phyloP scores from a whole-genome alignment of 768 basidiomycete genomes.

The Hypholoma sublateritium region DNA sequence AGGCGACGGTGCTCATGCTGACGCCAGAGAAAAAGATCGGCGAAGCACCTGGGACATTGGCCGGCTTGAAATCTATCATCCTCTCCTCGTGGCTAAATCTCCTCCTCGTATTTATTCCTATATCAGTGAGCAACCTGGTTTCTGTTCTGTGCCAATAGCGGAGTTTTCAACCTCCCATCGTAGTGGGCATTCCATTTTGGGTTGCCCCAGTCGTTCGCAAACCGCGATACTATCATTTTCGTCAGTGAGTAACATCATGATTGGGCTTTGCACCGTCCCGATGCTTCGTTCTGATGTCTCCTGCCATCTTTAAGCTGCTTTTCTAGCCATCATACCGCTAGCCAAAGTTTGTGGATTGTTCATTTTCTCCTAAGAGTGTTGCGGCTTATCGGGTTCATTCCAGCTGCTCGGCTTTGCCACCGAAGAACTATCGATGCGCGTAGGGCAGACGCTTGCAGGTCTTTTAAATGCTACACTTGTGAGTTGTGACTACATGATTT shows the following conservation, averaged over 20 bases:
- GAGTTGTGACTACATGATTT: slow-evolving; percentile 18
- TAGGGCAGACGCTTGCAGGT: slow-evolving; percentile 83
- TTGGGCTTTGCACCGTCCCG: not conserved
- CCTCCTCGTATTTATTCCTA: slow-evolving; percentile 69
- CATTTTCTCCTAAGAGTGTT: not conserved
- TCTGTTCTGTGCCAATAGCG: not conserved
- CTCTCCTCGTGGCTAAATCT: slow-evolving; percentile 65
- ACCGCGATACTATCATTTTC: slow-evolving; percentile 63
- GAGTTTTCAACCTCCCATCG: not conserved
- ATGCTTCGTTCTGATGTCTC: not conserved
- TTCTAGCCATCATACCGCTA: slow-evolving; percentile 81
- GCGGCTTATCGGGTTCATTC: not conserved
- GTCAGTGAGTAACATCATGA: slow-evolving; percentile 51
- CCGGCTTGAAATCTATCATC: slow-evolving; percentile 55
- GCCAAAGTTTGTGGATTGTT: slow-evolving; percentile 54
- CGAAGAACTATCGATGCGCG: slow-evolving; percentile 78
- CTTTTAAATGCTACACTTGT: slow-evolving; percentile 85
- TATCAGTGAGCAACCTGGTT: slow-evolving; percentile 49
- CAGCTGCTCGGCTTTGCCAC: slow-evolving; percentile 83
- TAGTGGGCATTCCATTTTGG: slow-evolving; percentile 78
- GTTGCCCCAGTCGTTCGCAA: slow-evolving; percentile 31
- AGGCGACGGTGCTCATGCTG: slow-evolving; percentile 25
- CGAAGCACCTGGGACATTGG: slow-evolving; percentile 40
- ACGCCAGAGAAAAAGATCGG: slow-evolving; percentile 40
- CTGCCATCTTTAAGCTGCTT: slow-evolving; percentile 50